Evolutionary conservation across 1,284 basidiomycete species (phyloP), one percentile per base, ranked within the genome.

Genomic region (Marasmius oreades): DNA sequence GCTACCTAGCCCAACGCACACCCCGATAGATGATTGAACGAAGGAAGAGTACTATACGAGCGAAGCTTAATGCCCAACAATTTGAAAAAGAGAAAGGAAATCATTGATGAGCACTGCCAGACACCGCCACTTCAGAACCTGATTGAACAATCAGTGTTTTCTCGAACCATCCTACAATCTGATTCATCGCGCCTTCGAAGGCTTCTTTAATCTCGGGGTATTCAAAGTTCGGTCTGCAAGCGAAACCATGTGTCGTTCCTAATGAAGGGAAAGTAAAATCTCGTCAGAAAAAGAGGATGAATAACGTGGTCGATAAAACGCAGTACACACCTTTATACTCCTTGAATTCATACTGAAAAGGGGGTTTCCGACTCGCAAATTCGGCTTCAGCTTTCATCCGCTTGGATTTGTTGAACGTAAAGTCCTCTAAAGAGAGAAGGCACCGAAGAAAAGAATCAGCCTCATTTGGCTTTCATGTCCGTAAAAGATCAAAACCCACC

Each of bases 241-340:
- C 81, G 58, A 84, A 85, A 0, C 84, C 84, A 60, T 86, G 84
- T 2, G 73, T 69, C 1, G 82, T 84, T 16, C 80, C 81, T 80
- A 58, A 33, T 23, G 3, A 14, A 4, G 28, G 44, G 22, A 47
- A 39, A 18, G 14, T 20, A 51, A 31, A n/a, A 14, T 39, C 7
- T 18, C 5, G 12, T 16, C 11, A n/a, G 12, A 28, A 44, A 0
- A 36, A 26, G 36, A n/a, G 14, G 20, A 36, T 14, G 10, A 31
- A 31, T 5, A 31, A n/a, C n/a, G n/a, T n/a, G n/a, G 28, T 31
- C 28, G 28, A 31, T 10, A 10, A 31, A 31, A 7, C 20, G 47
- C 16, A 24, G 5, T 12, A 52, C 22, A 31, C 45, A 79, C 85
- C 83, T 69, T 77, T 77, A 66, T 85, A 85, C 20, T 75, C 73